Percentiles rank a stretch among this genome's conserved stretches.
Conservation (phyloP, 2,329 filamentous ascomycete species). For the Fusarium armeniacum region DNA sequence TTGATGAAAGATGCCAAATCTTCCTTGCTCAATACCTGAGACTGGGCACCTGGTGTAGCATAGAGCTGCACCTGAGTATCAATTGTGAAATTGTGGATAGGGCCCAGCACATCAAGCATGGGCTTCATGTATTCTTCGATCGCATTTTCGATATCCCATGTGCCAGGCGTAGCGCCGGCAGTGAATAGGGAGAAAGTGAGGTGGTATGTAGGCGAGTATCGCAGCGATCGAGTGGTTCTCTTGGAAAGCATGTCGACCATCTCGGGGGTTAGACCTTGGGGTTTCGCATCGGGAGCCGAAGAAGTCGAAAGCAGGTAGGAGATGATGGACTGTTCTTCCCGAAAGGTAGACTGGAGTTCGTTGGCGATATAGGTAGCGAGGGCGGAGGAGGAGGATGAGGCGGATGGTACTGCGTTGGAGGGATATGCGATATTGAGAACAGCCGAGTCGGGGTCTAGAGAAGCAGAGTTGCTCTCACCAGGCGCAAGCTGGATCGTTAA, state of each 20-base stretch:
- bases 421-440: conserved; percentile 84
- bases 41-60: conserved; percentile 76
- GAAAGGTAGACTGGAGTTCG: conserved; percentile 82
- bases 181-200: conserved; percentile 96
- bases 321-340: conserved; percentile 90
- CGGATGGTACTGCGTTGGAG: conserved; percentile 74
- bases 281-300: conserved; percentile 60
- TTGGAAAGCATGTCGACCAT: conserved; percentile 70
- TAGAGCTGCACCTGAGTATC: conserved; percentile 97
- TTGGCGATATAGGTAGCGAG: conserved; percentile 83
- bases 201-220: conserved; percentile 94
- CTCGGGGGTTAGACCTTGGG: conserved; percentile 64
- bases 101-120: conserved; percentile 80
- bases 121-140: conserved; percentile 86
- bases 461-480: conserved; percentile 71
- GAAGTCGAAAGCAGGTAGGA: conserved; percentile 77
- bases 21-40: conserved; percentile 80
- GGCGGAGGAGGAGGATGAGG: conserved; percentile 77
- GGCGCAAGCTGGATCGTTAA: conserved; percentile 79
- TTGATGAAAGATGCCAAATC: conserved; percentile 97
- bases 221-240: conserved; percentile 87
- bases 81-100: conserved; percentile 95
- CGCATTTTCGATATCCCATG: conserved; percentile 90
- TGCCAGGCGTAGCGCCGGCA: conserved; percentile 80
- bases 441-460: conserved; percentile 77